Conservation (phyloP, 495 filamentous ascomycete species). For the Lasiosphaeria miniovina region DNA sequence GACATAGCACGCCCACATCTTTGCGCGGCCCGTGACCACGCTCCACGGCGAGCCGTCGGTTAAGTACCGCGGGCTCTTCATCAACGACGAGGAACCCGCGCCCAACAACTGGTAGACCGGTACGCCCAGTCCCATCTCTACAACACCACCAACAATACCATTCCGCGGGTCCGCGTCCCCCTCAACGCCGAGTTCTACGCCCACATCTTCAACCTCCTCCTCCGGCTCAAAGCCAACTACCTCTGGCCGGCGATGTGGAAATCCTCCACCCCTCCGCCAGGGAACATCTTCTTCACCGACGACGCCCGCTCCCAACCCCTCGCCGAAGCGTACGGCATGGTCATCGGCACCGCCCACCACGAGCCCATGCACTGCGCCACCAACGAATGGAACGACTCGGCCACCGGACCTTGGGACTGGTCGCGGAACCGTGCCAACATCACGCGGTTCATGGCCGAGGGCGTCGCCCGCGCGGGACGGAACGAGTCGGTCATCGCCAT, state of each 20-base stretch:
- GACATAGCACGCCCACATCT: conserved; percentile 47
- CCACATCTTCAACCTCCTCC: conserved; percentile 60
- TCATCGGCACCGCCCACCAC: conserved; percentile 60
- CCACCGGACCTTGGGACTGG: conserved; percentile 54
- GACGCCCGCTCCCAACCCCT: conserved; percentile 55
- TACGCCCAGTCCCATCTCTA: too few relatives aligned
- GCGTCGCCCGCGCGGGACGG: conserved; percentile 48
- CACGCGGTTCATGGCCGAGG: conserved; percentile 52
- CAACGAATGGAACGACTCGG: conserved; percentile 55
- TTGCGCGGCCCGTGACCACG: conserved; percentile 45
- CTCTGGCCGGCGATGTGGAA: conserved; percentile 66
- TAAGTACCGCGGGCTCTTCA: conserved; percentile 65
- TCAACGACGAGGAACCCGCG: conserved; percentile 65
- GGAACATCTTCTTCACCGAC: conserved; percentile 56
- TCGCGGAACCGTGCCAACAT: conserved; percentile 53
- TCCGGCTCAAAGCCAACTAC: conserved; percentile 61
- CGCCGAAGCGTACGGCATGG: conserved; percentile 61
- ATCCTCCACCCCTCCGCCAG: conserved; percentile 29
- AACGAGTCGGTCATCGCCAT: conserved; percentile 57
- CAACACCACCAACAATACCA: too few relatives aligned
- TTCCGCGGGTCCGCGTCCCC: conserved; percentile 27
- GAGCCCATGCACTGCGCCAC: conserved; percentile 62
- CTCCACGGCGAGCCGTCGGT: conserved; percentile 55
- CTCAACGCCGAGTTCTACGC: conserved; percentile 59
- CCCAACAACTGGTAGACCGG: conserved; percentile 37